Evolutionary conservation across 1,284 basidiomycete species (phyloP), one percentile per base, ranked within the genome.

Genomic region (Pyrrhoderma noxium): DNA sequence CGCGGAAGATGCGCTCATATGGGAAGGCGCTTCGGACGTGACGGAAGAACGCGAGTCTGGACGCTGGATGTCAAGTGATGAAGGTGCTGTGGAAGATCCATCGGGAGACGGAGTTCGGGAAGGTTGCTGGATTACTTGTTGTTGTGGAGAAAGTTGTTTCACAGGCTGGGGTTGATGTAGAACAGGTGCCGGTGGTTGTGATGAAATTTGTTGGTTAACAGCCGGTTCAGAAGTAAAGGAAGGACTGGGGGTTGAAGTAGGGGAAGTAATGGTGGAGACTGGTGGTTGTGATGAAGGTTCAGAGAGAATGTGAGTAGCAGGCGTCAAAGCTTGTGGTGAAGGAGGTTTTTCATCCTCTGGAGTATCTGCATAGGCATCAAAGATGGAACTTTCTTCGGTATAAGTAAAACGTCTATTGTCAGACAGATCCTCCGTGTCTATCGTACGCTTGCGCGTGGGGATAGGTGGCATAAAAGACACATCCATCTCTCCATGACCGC

Each of bases 361-460:
- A 50, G 75, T 73, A 44, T 71, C 67, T n/a, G 69, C 77, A 63
- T 94, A 93, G 2, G 89, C 78, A 59, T 93, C 91, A 62, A 85
- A 89, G 57, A 93, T 92, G 25, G 77, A 77, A 2, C 79, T 67
- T 60, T 92, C 89, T 56, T 89, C 88, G 52, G 80, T 84, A 60
- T 82, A 89, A 2, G 82, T 84, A 56, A 84, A 81, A 34, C 80
- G 84, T 57, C 77, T 74, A 42, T 52, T 38, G 13, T 58, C 59
- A 19, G 57, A 56, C 3, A 56, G 49, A 58, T 58, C 59, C 59
- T 58, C 54, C 59, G 47, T 49, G 27, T 41, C 44, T 19, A 44
- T 43, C 37, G 13, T 55, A 3, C 14, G 23, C 23, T 19, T 31
- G 11, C 51, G 54, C 22, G 40, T 45, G 3, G 47, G 52, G 3